Conservation (phyloP, 208 protist genomes). For the Porcisia deanei region DNA sequence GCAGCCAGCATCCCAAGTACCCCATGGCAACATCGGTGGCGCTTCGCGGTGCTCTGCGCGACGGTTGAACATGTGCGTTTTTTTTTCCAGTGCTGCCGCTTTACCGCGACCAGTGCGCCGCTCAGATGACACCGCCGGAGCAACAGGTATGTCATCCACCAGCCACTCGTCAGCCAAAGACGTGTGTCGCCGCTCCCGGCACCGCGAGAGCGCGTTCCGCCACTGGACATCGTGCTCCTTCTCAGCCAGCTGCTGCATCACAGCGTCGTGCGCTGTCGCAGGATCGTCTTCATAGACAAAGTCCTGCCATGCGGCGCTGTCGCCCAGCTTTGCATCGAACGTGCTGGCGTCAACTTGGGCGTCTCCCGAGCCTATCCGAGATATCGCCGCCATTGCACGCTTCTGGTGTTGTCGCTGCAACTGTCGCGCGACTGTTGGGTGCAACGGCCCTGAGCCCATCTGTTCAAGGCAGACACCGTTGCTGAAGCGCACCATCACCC, state of each 20-base stretch:
- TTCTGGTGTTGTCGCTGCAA: not conserved
- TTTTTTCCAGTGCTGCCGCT: not conserved
- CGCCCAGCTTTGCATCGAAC: not conserved
- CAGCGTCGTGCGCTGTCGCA: slow-evolving; percentile 29
- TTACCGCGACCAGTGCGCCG: not conserved
- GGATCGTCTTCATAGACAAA: slow-evolving; percentile 49
- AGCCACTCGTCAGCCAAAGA: not conserved
- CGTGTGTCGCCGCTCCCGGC: slow-evolving; percentile 24
- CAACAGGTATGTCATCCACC: not conserved
- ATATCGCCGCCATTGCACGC: not conserved
- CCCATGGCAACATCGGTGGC: not conserved
- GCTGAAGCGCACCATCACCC: slow-evolving; percentile 32
- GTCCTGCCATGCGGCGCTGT: slow-evolving; percentile 2
- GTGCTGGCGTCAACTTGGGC: not conserved
- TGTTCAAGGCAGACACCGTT: slow-evolving; percentile 30
- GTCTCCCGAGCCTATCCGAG: not conserved
- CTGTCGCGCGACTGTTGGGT: slow-evolving; percentile 1
- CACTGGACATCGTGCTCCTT: slow-evolving; percentile 45
- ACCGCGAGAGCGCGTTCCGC: slow-evolving; percentile 31
- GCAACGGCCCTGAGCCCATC: slow-evolving; percentile 6
- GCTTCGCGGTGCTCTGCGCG: not conserved
- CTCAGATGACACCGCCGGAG: not conserved
- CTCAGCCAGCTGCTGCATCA: slow-evolving; percentile 34
- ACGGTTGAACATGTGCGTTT: not conserved
- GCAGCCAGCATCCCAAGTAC: not conserved